Evolutionary conservation across 2,329 filamentous ascomycete genomes (phyloP), one percentile per base, ranked within the genome.

Genomic region (Pestalotiopsis sp.): DNA sequence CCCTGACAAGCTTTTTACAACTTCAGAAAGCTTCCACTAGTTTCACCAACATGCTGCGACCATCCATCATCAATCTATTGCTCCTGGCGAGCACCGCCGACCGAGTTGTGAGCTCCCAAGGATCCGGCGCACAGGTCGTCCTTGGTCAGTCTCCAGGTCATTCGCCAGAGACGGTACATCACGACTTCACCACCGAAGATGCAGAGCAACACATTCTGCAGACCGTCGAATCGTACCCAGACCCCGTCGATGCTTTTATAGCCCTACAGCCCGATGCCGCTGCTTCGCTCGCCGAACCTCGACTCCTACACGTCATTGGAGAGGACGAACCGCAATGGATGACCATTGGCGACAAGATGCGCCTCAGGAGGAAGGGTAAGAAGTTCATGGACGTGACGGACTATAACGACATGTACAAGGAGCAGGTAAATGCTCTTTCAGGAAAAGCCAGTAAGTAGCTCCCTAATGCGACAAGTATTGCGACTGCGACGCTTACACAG

Each of bases 381-480:
- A 91, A 90, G 77, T 93, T 93, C 82, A 91, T 92, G 82, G 91
- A 94, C 78, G 89, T 93, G 71, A 93, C 91, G 13, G 85, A 90
- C 68, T 86, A 87, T 64, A 82, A 85, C 45, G 86, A 89, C 41
- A 83, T 88, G 59, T 79, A 80, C 66, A 66, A 74, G n/a, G 68
- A 76, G 11, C 71, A 74, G 31, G 68, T 68, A 6, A 67, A 68
- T 5, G 52, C 72, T 3, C 56, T 71, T 64, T 71, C 76, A 2
- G 78, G 77, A 20, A 74, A 80, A 70, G 78, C 78, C 7, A 73
- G 77, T 80, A 68, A 68, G 77, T 68, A 41, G 36, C 36, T 0
- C 3, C 9, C 27, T 17, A 3, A 4, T 11, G 12, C 12, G 20
- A 23, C 20, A 14, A 3, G 13, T 9, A 14, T 12, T n/a, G n/a